Conservation (phyloP, 495 filamentous ascomycete genomes). For the Corynascus novoguineensis region DNA sequence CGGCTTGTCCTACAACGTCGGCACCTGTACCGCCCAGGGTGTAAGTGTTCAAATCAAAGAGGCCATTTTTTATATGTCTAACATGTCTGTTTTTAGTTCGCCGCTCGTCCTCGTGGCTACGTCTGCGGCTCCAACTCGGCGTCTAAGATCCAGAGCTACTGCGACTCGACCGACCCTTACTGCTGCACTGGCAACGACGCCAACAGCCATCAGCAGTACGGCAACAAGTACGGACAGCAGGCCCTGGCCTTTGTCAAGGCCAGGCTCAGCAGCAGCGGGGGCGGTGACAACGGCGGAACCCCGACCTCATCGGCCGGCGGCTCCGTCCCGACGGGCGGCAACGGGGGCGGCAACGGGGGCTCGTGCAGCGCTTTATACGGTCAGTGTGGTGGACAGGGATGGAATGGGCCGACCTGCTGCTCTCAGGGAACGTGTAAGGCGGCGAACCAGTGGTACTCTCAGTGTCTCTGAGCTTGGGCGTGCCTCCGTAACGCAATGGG, state of each 20-base stretch:
- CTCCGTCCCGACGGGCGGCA: constrained; percentile 14
- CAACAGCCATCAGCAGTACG: constrained; percentile 54
- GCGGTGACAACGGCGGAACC: constrained; percentile 24
- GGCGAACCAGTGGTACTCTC: constrained; percentile 31
- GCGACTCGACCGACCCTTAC: constrained; percentile 57
- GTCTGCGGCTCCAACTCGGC: constrained; percentile 43
- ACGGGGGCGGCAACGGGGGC: constrained; percentile 17
- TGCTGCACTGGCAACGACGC: constrained; percentile 58
- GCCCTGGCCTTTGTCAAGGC: constrained; percentile 51
- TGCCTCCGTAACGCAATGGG: not conserved
- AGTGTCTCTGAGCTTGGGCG: no score
- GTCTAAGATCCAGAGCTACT: constrained; percentile 55
- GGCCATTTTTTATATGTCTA: not conserved
- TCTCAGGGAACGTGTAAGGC: constrained; percentile 26
- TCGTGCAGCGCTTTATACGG: constrained; percentile 25
- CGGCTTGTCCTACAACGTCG: constrained; percentile 56
- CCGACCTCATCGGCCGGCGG: constrained; percentile 8
- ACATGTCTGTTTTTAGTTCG: constrained; percentile 39
- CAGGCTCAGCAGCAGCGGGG: constrained; percentile 27
- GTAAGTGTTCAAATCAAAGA: constrained; percentile 37
- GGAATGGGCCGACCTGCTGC: constrained; percentile 29
- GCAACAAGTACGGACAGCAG: constrained; percentile 51
- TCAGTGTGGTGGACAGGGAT: constrained; percentile 33
- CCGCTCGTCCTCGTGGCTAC: constrained; percentile 51
- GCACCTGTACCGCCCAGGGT: constrained; percentile 52